Conservation (phyloP, 495 filamentous ascomycete species). For the Cercophora scortea region DNA sequence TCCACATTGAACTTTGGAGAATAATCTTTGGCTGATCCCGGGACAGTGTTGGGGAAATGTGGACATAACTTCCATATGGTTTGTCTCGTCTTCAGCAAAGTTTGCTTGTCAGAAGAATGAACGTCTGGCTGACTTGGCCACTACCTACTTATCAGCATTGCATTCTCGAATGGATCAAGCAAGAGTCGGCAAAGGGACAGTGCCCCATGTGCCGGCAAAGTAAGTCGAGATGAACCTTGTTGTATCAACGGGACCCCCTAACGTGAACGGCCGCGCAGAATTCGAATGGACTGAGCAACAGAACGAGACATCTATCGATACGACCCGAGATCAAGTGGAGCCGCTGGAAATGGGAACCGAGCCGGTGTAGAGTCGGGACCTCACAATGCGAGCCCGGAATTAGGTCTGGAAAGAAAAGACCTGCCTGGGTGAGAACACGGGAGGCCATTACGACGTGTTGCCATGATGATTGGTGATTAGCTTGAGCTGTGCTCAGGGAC, state of each 20-base stretch:
- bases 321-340: slow-evolving; percentile 2
- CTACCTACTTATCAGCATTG: slow-evolving; percentile 68
- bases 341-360: too few species aligned
- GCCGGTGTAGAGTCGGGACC: too few species aligned
- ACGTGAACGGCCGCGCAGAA: slow-evolving; percentile 31
- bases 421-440: too few species aligned
- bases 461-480: too few species aligned
- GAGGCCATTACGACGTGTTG: too few species aligned
- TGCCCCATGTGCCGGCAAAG: slow-evolving; percentile 98
- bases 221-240: slow-evolving; percentile 33
- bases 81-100: slow-evolving; percentile 10
- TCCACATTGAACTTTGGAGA: background rate
- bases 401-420: too few species aligned
- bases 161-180: slow-evolving; percentile 90
- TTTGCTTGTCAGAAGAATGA: background rate
- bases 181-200: slow-evolving; percentile 84
- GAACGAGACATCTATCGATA: slow-evolving; percentile 14
- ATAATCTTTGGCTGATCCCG: background rate
- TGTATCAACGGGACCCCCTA: background rate
- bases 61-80: slow-evolving; percentile 98
- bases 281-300: slow-evolving; percentile 54
- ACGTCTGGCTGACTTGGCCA: background rate
- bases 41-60: slow-evolving; percentile 83
- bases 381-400: background rate
- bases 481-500: too few species aligned